Evolutionary conservation across 2,329 filamentous ascomycete species (phyloP), one percentile per base, ranked within the genome.

Genomic region (Phialophora chinensis): DNA sequence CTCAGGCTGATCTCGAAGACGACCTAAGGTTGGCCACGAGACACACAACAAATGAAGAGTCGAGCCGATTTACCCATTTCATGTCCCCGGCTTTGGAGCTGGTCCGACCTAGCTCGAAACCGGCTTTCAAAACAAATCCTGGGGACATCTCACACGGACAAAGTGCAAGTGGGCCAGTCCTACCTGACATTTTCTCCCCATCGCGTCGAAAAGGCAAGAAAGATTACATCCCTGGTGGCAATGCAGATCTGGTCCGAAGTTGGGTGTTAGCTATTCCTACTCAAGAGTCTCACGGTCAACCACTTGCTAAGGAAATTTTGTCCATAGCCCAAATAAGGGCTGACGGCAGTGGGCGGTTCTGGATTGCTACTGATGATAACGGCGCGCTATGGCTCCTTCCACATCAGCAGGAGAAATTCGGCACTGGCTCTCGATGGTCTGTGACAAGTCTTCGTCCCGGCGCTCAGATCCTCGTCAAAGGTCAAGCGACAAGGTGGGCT

Each of bases 181-280:
- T 73, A 12, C 71, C 71, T 2, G 71, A 73, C 59, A 60, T 68
- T 8, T 73, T 73, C 61, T 71, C 71, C n/a, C 71, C 71, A 2
- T 72, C 71, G 14, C 60, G 66, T 23, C 67, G 66, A 31, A 68
- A 67, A 49, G 67, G 71, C 31, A 70, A 66, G 49, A 62, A 54
- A 44, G 70, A 69, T 17, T 73, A 72, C 53, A 44, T 73, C 29
- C 52, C 60, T 33, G 69, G 67, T 23, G 69, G 71, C 12, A 63
- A 62, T 25, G 71, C 71, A 29, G 69, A 69, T 23, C 47, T 65
- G 6, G 67, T 71, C 14, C 47, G 71, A 35, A 66, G 61, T 17
- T 70, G 70, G 70, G 60, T 72, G 0, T 61, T 73, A 4, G 58
- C 68, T 11, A 63, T 72, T 56, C 62, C 71, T 23, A 62, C 67